A percentile compares a stretch with the other conserved stretches of the same genome.
phyloP scores from a whole-genome alignment of 768 basidiomycete species.

The Leucogyrophana mollusca region DNA sequence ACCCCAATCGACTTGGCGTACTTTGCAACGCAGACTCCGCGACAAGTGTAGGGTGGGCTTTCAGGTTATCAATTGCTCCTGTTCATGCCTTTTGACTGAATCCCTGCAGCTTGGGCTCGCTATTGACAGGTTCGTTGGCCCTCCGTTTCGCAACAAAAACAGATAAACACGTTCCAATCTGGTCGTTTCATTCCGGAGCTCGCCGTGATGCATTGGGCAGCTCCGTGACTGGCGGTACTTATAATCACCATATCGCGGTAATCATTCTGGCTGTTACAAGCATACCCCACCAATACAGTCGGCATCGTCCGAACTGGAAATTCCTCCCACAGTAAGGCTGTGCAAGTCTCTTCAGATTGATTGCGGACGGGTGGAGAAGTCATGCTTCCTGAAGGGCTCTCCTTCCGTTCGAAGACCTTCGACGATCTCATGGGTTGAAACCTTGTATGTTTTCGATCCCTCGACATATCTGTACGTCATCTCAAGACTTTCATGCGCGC shows the following conservation, averaged over 20 bases:
- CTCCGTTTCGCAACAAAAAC: neutral
- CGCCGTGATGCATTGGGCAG: constrained; percentile 5
- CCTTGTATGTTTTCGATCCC: constrained; percentile 40
- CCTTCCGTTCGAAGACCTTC: constrained; percentile 5
- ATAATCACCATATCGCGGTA: constrained; percentile 14
- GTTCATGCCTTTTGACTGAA: no score
- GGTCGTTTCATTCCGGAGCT: constrained; percentile 2
- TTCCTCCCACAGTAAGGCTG: constrained; percentile 28
- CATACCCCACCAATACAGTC: constrained; percentile 27
- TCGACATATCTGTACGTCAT: constrained; percentile 6
- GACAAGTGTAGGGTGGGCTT: neutral
- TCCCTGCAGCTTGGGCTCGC: no score
- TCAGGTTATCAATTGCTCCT: no score
- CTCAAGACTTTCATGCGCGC: neutral
- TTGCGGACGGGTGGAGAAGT: constrained; percentile 6
- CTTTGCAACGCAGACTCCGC: neutral
- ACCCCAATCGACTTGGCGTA: neutral
- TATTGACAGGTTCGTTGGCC: no score
- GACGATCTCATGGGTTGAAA: constrained; percentile 22
- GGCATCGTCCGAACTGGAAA: constrained; percentile 15
- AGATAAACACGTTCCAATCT: constrained; percentile 8
- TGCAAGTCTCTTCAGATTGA: constrained; percentile 20
- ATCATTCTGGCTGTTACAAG: constrained; percentile 6
- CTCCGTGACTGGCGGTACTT: constrained; percentile 15
- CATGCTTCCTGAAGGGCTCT: neutral